Evolutionary conservation across 1,284 basidiomycete genomes (phyloP).

Genomic region (Microbotryum lychnidis-dioicae): DNA sequence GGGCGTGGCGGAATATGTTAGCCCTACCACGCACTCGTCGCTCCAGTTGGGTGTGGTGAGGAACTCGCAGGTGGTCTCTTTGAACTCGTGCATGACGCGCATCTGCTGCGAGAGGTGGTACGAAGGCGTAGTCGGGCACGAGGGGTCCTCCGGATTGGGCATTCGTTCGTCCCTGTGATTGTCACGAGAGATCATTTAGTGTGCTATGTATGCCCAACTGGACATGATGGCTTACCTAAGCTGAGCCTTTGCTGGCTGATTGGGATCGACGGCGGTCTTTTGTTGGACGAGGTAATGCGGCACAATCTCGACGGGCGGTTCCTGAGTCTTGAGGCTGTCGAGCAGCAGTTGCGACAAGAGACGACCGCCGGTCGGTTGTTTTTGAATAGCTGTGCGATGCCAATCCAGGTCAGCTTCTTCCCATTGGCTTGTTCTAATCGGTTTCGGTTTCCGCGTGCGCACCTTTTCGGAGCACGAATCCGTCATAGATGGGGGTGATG

Average conservation of each 20-base stretch:
- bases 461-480: slow-evolving; percentile 95
- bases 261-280: slow-evolving; percentile 59
- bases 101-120: slow-evolving; percentile 51
- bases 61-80: slow-evolving; percentile 77
- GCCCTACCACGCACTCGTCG: slow-evolving; percentile 54
- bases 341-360: slow-evolving; percentile 35
- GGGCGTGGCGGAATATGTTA: not conserved
- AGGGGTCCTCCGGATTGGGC: slow-evolving; percentile 17
- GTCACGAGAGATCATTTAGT: not conserved
- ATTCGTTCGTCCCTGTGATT: slow-evolving; percentile 65
- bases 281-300: slow-evolving; percentile 82
- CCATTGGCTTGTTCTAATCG: not conserved
- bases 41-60: slow-evolving; percentile 75
- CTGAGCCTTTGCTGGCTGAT: slow-evolving; percentile 42
- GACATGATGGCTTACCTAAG: slow-evolving; percentile 13
- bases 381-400: slow-evolving; percentile 33
- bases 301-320: slow-evolving; percentile 43
- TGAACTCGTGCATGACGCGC: slow-evolving; percentile 85
- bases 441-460: slow-evolving; percentile 20
- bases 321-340: slow-evolving; percentile 35
- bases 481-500: slow-evolving; percentile 92
- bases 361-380: slow-evolving; percentile 34
- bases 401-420: not conserved
- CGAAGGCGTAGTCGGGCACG: slow-evolving; percentile 17
- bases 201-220: not conserved